Base-by-base conservation (phyloP, 2,329 filamentous ascomycete species). In the Diplodia corticola region DNA sequence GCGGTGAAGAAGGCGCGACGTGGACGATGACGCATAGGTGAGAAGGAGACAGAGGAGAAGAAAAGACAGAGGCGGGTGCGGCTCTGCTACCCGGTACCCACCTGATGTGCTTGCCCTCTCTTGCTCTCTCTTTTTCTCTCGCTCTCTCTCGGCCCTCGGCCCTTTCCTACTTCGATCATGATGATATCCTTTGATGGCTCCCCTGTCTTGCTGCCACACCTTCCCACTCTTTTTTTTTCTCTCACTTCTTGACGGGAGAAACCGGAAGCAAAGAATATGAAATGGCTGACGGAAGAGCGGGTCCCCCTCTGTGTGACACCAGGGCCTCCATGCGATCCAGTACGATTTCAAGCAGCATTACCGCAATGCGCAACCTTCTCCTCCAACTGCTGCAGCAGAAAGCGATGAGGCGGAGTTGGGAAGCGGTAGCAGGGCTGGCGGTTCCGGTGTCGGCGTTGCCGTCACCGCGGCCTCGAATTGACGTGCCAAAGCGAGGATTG, bases 301-400 rank as follows among this genome's bases (percentile, higher is more conserved):
- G 46, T 40, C 28, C 24, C 28, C 20, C 12, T 44, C 37, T 33
- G 30, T 13, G 28, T 12, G 22, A 15, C 28, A 26, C 54, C 51
- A 76, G 33, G 66, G 69, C 24, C 67, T 75, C 33, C 71, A 74
- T 64, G 69, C 71, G 26, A 68, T 77, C 10, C 63, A 74, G 59
- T 74, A 76, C 67, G 75, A 77, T 28, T 77, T 77, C 46, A 76
- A 74, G 30, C 73, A 77, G 64, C 76, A 77, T 40, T 77, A 75
- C 48, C 44, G 44, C 20, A 40, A 48, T n/a, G 55, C 55, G 22
- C 37, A 15, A 28, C 4, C 35, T 5, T 6, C 24, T 5, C 24
- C 51, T 20, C n/a, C n/a, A 30, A 4, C 4, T 30, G 20, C 26
- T 13, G 49, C 26, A 17, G 49, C 26, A 51, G 49, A n/a, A 12